Evolutionary conservation across 2,329 filamentous ascomycete species (phyloP), one percentile per base, ranked within the genome.

Genomic region (Alternaria rosae): DNA sequence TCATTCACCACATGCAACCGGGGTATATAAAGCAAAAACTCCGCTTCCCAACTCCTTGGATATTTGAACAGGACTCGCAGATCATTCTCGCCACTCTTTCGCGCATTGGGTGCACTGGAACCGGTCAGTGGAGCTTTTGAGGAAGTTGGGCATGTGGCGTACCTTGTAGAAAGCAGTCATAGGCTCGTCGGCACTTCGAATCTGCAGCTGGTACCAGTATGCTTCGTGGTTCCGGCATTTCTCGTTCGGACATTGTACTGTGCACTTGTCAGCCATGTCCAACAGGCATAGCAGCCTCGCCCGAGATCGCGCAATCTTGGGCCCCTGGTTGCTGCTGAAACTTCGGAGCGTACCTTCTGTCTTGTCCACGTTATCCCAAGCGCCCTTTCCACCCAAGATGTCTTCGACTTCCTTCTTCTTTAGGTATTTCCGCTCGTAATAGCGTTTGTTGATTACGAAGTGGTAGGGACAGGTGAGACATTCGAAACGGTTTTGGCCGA

Each of bases 81-180:
- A 43, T 67, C 64, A 79, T 51, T 83, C 82, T 42, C 82, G 75
- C 82, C 82, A 84, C 58, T 83, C 79, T 51, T 79, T 77, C 6
- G 72, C 75, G 62, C 82, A 84, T 64, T 79, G 77, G 20, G 78
- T 79, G 64, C 82, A 84, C 76, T 76, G 38, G 17, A 26, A 25
- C 3, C 10, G n/a, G 41, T 63, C 30, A 62, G 69, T 47, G 64
- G 59, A 35, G 13, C 8, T 9, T 25, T 45, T 4, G 12, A 17
- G 26, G 28, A 26, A 38, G 9, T 44, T 13, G 10, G 8, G 5
- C 7, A 9, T 23, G 25, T 23, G 42, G 13, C 20, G 20, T 43
- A 92, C 91, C 87, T 93, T 95, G 82, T 91, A 96, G 81, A 98
- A 98, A 63, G 89, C 94, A 69, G 95, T 99, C 92, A 97, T 97